phyloP scores from a whole-genome alignment of 805 yeast species.

The Ogataea zsoltii region DNA sequence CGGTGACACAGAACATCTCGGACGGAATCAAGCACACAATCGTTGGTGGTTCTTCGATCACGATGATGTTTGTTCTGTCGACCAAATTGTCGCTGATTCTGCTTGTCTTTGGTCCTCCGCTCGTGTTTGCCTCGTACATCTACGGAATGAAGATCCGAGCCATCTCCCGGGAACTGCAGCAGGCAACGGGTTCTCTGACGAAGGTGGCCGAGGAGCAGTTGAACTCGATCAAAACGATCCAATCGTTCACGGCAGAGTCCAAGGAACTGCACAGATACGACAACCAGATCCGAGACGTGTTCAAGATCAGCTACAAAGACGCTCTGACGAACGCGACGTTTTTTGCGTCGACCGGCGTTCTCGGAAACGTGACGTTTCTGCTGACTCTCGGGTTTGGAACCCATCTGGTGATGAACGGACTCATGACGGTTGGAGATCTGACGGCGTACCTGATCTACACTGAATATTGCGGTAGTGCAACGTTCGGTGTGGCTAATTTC shows the following conservation, averaged over 20 bases:
- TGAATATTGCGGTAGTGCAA: constrained; percentile 88
- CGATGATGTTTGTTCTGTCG: constrained; percentile 88
- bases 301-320: constrained; percentile 74
- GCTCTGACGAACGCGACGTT: constrained; percentile 79
- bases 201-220: constrained; percentile 91
- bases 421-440: constrained; percentile 82
- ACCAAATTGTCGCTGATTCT: constrained; percentile 77
- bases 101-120: constrained; percentile 80
- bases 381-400: constrained; percentile 81
- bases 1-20: constrained; percentile 84
- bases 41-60: constrained; percentile 78
- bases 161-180: constrained; percentile 76
- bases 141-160: constrained; percentile 81
- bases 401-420: constrained; percentile 69
- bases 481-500: constrained; percentile 87
- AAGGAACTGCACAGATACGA: constrained; percentile 77
- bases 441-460: constrained; percentile 95
- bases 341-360: constrained; percentile 76
- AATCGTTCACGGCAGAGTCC: constrained; percentile 85
- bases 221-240: constrained; percentile 83
- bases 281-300: constrained; percentile 63
- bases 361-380: constrained; percentile 79
- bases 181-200: constrained; percentile 81
- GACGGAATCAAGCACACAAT: constrained; percentile 86
- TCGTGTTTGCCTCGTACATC: constrained; percentile 74